phyloP scores from a whole-genome alignment of 176 grass and related monocot genomes.

The sorghum (Sorghum bicolor) region DNA sequence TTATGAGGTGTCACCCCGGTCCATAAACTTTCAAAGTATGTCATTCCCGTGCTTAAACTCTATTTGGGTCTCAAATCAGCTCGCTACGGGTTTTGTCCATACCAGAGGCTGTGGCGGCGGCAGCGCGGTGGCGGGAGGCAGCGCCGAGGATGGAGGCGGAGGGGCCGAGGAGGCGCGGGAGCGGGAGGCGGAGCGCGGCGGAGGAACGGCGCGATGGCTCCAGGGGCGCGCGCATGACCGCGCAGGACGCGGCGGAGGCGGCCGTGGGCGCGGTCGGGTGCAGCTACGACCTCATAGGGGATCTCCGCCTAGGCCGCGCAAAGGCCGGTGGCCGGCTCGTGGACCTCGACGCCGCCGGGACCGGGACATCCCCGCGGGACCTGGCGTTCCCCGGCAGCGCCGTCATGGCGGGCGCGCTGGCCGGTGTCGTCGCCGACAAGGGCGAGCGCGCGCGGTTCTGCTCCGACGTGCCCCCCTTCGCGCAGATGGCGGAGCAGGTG shows the following conservation, averaged over 20 bases:
- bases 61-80: too few species aligned
- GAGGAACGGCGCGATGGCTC: too few species aligned
- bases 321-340: slow-evolving; percentile 47
- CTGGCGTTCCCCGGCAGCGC: slow-evolving; percentile 56
- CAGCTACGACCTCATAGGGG: slow-evolving; percentile 56
- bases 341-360: slow-evolving; percentile 17
- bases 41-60: too few species aligned
- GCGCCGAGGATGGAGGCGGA: slow-evolving; percentile 23
- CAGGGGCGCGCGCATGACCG: slow-evolving; percentile 15
- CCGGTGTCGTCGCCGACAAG: slow-evolving; percentile 64
- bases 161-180: slow-evolving; percentile 40
- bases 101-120: neutral
- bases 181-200: slow-evolving; percentile 47
- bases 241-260: slow-evolving; percentile 61
- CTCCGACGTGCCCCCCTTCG: slow-evolving; percentile 72
- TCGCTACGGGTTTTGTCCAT: too few species aligned
- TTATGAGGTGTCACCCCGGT: too few species aligned
- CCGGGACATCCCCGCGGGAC: neutral
- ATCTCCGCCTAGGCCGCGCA: slow-evolving; percentile 43
- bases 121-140: slow-evolving; percentile 37
- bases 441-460: slow-evolving; percentile 69
- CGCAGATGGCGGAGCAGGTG: slow-evolving; percentile 80
- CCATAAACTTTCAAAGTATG: too few species aligned
- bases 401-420: slow-evolving; percentile 42
- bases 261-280: slow-evolving; percentile 73